Evolutionary conservation across 2,329 filamentous ascomycete genomes (phyloP).

Genomic region (Phyllosticta citrichinensis): DNA sequence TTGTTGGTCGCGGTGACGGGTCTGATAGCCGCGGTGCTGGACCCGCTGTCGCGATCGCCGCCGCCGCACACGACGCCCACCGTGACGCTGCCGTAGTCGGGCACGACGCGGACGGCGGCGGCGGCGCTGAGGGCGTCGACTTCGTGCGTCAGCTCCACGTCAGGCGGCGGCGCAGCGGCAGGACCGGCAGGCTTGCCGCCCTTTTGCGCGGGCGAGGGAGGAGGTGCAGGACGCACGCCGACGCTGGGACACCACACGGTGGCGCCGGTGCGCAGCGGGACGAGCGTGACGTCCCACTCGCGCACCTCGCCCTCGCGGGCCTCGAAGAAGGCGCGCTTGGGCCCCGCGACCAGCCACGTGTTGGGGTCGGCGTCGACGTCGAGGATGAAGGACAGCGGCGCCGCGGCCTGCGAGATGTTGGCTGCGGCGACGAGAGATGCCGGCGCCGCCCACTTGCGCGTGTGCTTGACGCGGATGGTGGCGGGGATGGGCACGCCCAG

Average conservation of each 20-base stretch:
- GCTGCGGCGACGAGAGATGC: slow-evolving; percentile 17
- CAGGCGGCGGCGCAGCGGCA: slow-evolving; percentile 10
- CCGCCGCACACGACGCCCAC: slow-evolving; percentile 14
- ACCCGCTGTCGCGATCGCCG: not conserved
- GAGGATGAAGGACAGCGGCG: slow-evolving; percentile 66
- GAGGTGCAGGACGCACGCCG: not conserved
- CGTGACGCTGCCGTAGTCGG: slow-evolving; percentile 59
- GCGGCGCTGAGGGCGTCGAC: slow-evolving; percentile 71
- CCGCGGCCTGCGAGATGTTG: slow-evolving; percentile 21
- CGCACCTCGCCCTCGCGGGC: slow-evolving; percentile 37
- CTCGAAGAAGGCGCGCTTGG: slow-evolving; percentile 67
- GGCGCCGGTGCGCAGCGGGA: slow-evolving; percentile 54
- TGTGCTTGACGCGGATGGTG: slow-evolving; percentile 48
- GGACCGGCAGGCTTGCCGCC: not conserved
- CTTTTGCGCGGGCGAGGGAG: slow-evolving; percentile 12
- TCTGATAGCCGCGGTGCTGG: not conserved
- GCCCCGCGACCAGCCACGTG: slow-evolving; percentile 76
- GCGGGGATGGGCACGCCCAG: slow-evolving; percentile 58
- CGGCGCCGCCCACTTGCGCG: slow-evolving; percentile 40
- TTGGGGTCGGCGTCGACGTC: slow-evolving; percentile 67
- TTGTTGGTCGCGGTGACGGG: not conserved
- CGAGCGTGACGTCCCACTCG: slow-evolving; percentile 59
- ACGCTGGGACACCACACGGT: slow-evolving; percentile 57
- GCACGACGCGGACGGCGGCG: slow-evolving; percentile 65
- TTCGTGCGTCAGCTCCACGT: slow-evolving; percentile 50